These are phyloP conservation scores for Penicillium sp. DNA, from an alignment of 2,329 filamentous ascomycete genomes.

Conservation along the genomic window DNA sequence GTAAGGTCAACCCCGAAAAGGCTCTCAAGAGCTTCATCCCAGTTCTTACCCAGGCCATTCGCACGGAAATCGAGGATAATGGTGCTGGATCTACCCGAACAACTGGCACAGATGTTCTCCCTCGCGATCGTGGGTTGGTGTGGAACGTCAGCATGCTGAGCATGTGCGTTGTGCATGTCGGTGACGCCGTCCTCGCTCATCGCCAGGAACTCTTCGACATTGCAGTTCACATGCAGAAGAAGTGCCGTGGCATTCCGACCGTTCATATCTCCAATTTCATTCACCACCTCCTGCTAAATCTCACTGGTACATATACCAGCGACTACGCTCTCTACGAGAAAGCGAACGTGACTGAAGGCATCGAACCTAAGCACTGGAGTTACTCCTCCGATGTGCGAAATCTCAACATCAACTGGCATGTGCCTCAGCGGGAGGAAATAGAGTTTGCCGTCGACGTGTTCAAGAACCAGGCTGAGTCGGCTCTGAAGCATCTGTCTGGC, in stretches of 20 bases:
- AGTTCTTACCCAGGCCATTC: conserved; percentile 86
- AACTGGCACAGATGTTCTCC: conserved; percentile 89
- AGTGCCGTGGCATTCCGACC: conserved; percentile 89
- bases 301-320: conserved; percentile 91
- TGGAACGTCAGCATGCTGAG: conserved; percentile 98
- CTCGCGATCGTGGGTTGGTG: conserved; percentile 86
- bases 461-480: conserved; percentile 77
- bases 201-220: conserved; percentile 88
- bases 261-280: conserved; percentile 98
- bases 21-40: conserved; percentile 89
- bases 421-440: conserved; percentile 77
- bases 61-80: conserved; percentile 96
- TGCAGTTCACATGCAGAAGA: conserved; percentile 93
- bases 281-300: conserved; percentile 90
- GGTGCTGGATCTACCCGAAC: conserved; percentile 93
- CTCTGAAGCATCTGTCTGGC: conserved; percentile 72
- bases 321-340: conserved; percentile 88
- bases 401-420: conserved; percentile 88
- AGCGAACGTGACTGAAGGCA: conserved; percentile 69
- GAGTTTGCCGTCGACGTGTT: conserved; percentile 90
- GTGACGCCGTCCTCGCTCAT: conserved; percentile 84
- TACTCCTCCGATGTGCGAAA: conserved; percentile 73
- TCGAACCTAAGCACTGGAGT: conserved; percentile 84
- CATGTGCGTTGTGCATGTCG: conserved; percentile 97
- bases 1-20: conserved; percentile 94